phyloP scores from a whole-genome alignment of 371 early-diverging fungal species.

The Saksenaea oblongispora region DNA sequence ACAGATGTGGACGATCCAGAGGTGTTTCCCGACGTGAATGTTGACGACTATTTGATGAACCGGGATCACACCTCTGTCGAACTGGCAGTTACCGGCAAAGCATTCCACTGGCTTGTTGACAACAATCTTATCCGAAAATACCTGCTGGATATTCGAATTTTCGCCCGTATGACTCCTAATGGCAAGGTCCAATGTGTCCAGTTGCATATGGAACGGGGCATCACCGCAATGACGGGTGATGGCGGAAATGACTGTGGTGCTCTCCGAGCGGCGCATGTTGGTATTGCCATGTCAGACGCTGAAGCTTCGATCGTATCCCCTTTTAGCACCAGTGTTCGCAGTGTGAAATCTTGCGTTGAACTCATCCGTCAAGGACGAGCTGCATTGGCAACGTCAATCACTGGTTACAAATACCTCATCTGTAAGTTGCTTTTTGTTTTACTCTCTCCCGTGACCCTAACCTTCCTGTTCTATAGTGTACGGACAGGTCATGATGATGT shows the following conservation, averaged over 20 bases:
- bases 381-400: constrained; percentile 68
- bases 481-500: constrained; percentile 70
- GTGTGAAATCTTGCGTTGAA: constrained; percentile 61
- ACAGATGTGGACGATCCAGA: constrained; percentile 39
- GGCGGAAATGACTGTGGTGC: constrained; percentile 94
- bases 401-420: constrained; percentile 63
- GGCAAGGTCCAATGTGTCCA: constrained; percentile 67
- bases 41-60: constrained; percentile 16
- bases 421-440: too few relatives aligned
- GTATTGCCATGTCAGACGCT: constrained; percentile 78
- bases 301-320: constrained; percentile 82
- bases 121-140: constrained; percentile 36
- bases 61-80: constrained; percentile 37
- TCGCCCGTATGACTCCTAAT: constrained; percentile 70
- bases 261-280: constrained; percentile 81
- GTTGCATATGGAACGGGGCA: constrained; percentile 63
- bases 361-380: constrained; percentile 70
- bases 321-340: constrained; percentile 64
- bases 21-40: constrained; percentile 17
- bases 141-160: constrained; percentile 55
- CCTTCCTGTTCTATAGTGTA: constrained; percentile 39
- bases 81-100: constrained; percentile 64
- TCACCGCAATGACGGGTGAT: constrained; percentile 88
- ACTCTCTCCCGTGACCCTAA: too few relatives aligned
- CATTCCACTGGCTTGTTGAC: constrained; percentile 45